A percentile compares a stretch with the other conserved stretches of the same genome.
phyloP scores from a whole-genome alignment of 352 stramenopile genomes.

The Globisporangium sylvaticum region DNA sequence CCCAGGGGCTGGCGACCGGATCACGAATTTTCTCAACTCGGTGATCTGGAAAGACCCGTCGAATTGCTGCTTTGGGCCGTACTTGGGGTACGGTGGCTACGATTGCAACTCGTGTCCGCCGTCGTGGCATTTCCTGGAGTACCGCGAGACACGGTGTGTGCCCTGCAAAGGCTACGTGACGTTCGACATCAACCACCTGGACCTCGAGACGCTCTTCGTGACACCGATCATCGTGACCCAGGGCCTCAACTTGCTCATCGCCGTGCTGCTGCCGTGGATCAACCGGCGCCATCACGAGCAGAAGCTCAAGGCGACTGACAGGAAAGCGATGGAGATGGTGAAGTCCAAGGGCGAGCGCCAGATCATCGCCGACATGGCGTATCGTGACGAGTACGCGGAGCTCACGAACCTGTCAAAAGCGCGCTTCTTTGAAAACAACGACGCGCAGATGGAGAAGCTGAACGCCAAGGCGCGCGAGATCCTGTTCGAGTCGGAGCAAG shows the following conservation, averaged over 20 bases:
- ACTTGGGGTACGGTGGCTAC: constrained; percentile 43
- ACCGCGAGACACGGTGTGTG: constrained; percentile 43
- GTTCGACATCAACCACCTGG: constrained; percentile 79
- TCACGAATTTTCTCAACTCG: constrained; percentile 78
- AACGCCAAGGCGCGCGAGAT: constrained; percentile 68
- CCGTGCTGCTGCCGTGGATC: constrained; percentile 68
- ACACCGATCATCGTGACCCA: constrained; percentile 83
- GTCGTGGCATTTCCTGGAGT: constrained; percentile 46
- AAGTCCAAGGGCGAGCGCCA: constrained; percentile 60
- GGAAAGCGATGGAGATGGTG: constrained; percentile 59
- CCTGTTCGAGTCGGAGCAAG: constrained; percentile 70
- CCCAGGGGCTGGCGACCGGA: constrained; percentile 69
- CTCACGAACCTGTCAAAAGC: constrained; percentile 64
- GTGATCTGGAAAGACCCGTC: constrained; percentile 70
- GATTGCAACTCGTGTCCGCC: constrained; percentile 55
- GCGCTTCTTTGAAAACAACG: constrained; percentile 63
- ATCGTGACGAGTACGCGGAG: constrained; percentile 34
- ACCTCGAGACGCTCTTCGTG: constrained; percentile 77
- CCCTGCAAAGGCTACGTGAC: constrained; percentile 74
- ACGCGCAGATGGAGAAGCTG: constrained; percentile 55
- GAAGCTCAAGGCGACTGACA: constrained; percentile 45
- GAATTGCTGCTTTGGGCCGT: constrained; percentile 82
- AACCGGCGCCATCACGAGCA: constrained; percentile 69
- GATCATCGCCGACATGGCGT: constrained; percentile 61
- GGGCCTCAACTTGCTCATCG: constrained; percentile 66